Percentiles rank a stretch among this genome's conserved stretches.
These are phyloP conservation scores for Vigna trinervia DNA, from an alignment of 306 rosid genomes.

Conservation along the genomic window DNA sequence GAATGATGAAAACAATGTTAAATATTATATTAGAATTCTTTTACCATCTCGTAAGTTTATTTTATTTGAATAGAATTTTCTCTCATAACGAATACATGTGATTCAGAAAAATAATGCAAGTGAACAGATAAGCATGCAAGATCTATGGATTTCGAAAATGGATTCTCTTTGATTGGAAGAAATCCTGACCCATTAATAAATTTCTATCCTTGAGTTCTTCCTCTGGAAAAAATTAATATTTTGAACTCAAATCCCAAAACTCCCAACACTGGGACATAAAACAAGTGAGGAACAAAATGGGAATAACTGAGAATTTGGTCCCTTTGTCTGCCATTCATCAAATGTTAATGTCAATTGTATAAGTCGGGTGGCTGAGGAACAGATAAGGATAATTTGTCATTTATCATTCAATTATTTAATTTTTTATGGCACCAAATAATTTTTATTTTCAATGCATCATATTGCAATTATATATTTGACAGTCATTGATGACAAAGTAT, in stretches of 20 bases:
- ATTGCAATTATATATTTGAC: background rate
- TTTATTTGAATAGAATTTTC: too few species aligned
- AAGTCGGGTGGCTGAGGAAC: slow-evolving; percentile 11
- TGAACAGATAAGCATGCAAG: too few species aligned
- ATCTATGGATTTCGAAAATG: too few species aligned
- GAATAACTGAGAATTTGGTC: slow-evolving; percentile 32
- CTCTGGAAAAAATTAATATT: background rate
- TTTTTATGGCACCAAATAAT: background rate
- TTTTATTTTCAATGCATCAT: background rate
- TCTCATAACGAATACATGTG: too few species aligned
- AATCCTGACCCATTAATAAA: too few species aligned
- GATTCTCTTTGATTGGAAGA: too few species aligned
- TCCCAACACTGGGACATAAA: background rate
- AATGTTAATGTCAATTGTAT: background rate
- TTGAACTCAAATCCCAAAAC: background rate
- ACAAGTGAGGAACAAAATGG: background rate
- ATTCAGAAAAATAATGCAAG: too few species aligned
- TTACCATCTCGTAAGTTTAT: too few species aligned
- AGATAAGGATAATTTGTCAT: background rate
- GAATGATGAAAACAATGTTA: too few species aligned
- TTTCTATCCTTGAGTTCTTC: too few species aligned
- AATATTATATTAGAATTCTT: too few species aligned
- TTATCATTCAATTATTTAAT: background rate
- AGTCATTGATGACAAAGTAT: background rate
- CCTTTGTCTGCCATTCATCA: slow-evolving; percentile 30